Conservation (phyloP, 2,329 filamentous ascomycete genomes). For the Cladosporium sp. region DNA sequence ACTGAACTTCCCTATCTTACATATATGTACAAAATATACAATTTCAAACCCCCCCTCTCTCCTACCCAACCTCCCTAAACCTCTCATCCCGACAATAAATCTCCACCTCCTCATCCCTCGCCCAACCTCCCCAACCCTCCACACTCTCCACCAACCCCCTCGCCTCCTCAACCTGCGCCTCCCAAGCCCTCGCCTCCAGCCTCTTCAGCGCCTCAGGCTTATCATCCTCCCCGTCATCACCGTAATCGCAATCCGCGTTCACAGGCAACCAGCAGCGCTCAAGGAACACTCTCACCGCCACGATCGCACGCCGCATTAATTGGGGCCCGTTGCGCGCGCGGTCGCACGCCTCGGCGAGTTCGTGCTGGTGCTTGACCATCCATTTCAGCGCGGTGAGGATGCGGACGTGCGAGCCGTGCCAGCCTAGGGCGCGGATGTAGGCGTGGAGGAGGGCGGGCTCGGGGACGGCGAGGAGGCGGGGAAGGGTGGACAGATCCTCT, state of each 20-base stretch:
- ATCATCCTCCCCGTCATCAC: not conserved
- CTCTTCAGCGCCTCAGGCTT: slow-evolving; percentile 13
- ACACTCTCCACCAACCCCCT: slow-evolving; percentile 31
- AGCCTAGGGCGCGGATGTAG: slow-evolving; percentile 65
- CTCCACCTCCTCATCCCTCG: slow-evolving; percentile 42
- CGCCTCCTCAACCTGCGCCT: slow-evolving; percentile 24
- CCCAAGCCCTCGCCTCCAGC: slow-evolving; percentile 23
- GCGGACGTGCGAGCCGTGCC: slow-evolving; percentile 59
- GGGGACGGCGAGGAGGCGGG: slow-evolving; percentile 46
- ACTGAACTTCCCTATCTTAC: not conserved
- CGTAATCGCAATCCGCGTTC: not conserved
- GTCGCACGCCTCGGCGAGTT: slow-evolving; percentile 30
- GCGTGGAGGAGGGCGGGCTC: slow-evolving; percentile 53
- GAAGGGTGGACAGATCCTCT: slow-evolving; percentile 20
- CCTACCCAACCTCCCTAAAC: not conserved
- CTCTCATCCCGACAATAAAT: slow-evolving; percentile 26
- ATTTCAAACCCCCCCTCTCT: not conserved
- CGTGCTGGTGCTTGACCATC: slow-evolving; percentile 54
- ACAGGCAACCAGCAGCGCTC: slow-evolving; percentile 36
- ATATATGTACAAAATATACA: not conserved
- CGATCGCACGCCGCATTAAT: slow-evolving; percentile 39
- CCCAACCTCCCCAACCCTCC: slow-evolving; percentile 47
- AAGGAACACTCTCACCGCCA: slow-evolving; percentile 44
- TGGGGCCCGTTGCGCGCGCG: slow-evolving; percentile 33
- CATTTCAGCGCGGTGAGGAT: slow-evolving; percentile 61